Percentiles rank a stretch among this genome's conserved stretches.
Conservation (phyloP, 176 grass and related monocot genomes). For the Raddia distichophylla region DNA sequence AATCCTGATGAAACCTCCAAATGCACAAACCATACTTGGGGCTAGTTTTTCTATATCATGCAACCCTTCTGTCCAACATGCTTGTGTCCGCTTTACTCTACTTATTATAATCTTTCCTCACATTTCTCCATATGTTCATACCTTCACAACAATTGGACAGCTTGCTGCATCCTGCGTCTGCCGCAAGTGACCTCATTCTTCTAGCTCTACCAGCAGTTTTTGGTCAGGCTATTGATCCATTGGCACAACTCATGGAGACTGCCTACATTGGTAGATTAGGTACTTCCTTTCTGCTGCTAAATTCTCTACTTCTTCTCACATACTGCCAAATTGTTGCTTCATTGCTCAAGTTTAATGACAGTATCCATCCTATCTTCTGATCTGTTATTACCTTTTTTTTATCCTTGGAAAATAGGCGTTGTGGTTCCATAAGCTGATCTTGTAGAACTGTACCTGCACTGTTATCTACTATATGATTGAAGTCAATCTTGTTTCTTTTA, state of each 20-base stretch:
- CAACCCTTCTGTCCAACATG: background rate
- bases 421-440: background rate
- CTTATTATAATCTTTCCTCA: background rate
- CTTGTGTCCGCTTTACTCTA: background rate
- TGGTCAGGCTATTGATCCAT: conserved; percentile 91
- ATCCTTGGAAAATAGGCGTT: background rate
- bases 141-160: conserved; percentile 42
- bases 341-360: conserved; percentile 10
- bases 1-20: background rate
- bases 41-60: too few relatives aligned
- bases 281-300: conserved; percentile 38
- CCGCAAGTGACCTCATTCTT: conserved; percentile 69
- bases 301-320: conserved; percentile 15
- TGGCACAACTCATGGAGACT: conserved; percentile 94
- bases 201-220: conserved; percentile 86
- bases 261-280: conserved; percentile 94
- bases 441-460: background rate
- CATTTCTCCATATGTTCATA: conserved; percentile 17
- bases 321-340: background rate
- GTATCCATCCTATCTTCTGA: background rate
- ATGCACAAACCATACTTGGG: background rate
- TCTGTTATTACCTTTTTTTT: background rate
- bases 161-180: conserved; percentile 34
- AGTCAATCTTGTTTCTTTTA: background rate
- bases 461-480: background rate